Evolutionary conservation across 805 yeast species (phyloP), one percentile per base, ranked within the genome.

Genomic region (Blastobotrys chiropterorum): DNA sequence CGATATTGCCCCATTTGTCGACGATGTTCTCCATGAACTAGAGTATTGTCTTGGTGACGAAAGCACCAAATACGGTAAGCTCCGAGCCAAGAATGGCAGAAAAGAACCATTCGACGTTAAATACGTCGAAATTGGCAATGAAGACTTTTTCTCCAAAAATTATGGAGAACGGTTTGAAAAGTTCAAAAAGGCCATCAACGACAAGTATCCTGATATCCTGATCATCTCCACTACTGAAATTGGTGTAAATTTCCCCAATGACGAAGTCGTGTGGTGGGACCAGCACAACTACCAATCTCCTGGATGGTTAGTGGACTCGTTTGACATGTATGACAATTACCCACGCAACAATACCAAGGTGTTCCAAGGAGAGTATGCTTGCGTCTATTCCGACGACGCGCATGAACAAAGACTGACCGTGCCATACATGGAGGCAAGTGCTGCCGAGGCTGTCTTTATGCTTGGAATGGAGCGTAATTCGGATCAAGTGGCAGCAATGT

Each of bases 381-480:
- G 19, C 11, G 16, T 17, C 19, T 40, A 15, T 15, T 15, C 20
- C 3, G 19, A 15, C 20, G 43, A 40, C 6, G 43, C 19, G 20
- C 34, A 26, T 6, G 11, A 5, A 11, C 34, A 26, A 26, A 26
- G 34, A 11, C 17, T 40, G 16, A n/a, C 20, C 11, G 16, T 20
- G 14, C 43, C 43, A 15, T 15, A 40, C 11, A 40, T 40, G 43
- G 20, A 40, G 20, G 43, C 20, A 15, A 40, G 43, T 40, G 43
- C 43, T 7, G 16, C 43, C 3, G 43, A 40, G 20, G 43, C 43
- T 3, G 19, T 17, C 11, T 40, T 40, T 17, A 40, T 40, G 43
- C 16, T 40, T 40, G 43, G 43, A 6, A 40, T 40, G 43, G 43
- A 40, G 20, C 43, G 43, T 15, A 40, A 40, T 15, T 40, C 43